These are phyloP conservation scores for Monosporozyma servazzii DNA, from an alignment of 805 yeast species.

Conservation along the genomic window DNA sequence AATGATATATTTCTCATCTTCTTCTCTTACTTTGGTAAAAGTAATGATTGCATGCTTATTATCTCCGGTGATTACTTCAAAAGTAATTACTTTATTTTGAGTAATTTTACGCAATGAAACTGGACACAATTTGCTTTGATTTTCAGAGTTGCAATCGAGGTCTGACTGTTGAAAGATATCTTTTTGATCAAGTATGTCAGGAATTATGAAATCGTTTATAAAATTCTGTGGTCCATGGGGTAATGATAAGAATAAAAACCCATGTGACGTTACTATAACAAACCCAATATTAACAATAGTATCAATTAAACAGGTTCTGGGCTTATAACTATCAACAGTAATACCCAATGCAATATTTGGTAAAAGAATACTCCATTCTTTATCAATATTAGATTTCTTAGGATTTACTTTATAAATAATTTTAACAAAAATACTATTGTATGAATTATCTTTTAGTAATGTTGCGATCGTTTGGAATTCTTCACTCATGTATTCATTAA, in stretches of 20 bases:
- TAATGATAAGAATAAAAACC: constrained; percentile 8
- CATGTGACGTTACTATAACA: constrained; percentile 10
- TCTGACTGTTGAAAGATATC: background rate
- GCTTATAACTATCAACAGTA: background rate
- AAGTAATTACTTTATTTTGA: background rate
- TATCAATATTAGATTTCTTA: background rate
- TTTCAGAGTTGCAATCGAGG: background rate
- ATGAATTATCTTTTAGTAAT: constrained; percentile 3
- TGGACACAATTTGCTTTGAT: background rate
- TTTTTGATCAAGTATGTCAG: constrained; percentile 1
- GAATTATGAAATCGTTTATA: constrained; percentile 8
- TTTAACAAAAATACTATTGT: constrained; percentile 5
- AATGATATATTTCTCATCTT: constrained; percentile 5
- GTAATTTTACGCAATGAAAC: background rate
- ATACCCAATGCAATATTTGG: background rate
- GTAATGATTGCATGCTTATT: background rate
- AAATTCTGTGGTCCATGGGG: constrained; percentile 14
- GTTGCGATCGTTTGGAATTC: constrained; percentile 12
- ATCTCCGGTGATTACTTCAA: constrained; percentile 2
- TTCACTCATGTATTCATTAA: constrained; percentile 10
- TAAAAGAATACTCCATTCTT: constrained; percentile 4
- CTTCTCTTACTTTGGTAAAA: constrained; percentile 5
- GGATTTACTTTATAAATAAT: constrained; percentile 5
- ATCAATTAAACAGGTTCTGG: constrained; percentile 1
- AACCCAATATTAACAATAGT: constrained; percentile 18